Base-by-base conservation (phyloP, 1,284 basidiomycete species). In the Ceratobasidium sp. region DNA sequence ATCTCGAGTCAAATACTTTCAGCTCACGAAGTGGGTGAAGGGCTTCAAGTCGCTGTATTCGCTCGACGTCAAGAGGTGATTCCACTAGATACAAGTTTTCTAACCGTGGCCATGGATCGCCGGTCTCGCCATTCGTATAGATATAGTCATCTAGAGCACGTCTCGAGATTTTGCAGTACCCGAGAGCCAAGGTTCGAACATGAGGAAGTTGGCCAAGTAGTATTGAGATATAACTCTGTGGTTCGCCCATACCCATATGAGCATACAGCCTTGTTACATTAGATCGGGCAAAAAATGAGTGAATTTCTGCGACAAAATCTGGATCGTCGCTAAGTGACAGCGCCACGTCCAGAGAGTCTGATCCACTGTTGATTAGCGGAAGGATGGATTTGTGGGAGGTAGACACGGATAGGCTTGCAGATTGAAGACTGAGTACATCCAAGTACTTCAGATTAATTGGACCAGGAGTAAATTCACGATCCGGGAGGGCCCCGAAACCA, bases 31-130 rank as follows among this genome's bases (percentile, higher is more conserved):
- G 38, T 13, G 61, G 40, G 20, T 64, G 38, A 12, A 64, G 12
- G 3, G 61, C 9, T 23, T 42, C 40, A n/a, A 64, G 61, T 20
- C 23, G 40, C 23, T 64, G 17, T 44, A 64, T 17, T 17, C 10
- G 7, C 12, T 38, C 12, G 2, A n/a, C 13, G 17, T 10, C 3
- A n/a, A 9, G 2, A 6, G 42, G n/a, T 38, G 20, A 64, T 15
- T 9, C 33, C 23, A 38, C 12, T n/a, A 64, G 2, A n/a, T 40
- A n/a, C 15, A 64, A 20, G 38, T 13, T 13, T 9, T 44, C 13
- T 20, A 64, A 40, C 5, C 40, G 38, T 44, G 61, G 61, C 61
- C 61, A 64, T 9, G 61, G 61, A n/a, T 64, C 61, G 6, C 61
- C 40, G 7, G 61, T 42, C 13, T 17, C 17, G 23, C 12, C 23